Conservation (phyloP, 108 stramenopile species). For the Parietichytrium sp. region DNA sequence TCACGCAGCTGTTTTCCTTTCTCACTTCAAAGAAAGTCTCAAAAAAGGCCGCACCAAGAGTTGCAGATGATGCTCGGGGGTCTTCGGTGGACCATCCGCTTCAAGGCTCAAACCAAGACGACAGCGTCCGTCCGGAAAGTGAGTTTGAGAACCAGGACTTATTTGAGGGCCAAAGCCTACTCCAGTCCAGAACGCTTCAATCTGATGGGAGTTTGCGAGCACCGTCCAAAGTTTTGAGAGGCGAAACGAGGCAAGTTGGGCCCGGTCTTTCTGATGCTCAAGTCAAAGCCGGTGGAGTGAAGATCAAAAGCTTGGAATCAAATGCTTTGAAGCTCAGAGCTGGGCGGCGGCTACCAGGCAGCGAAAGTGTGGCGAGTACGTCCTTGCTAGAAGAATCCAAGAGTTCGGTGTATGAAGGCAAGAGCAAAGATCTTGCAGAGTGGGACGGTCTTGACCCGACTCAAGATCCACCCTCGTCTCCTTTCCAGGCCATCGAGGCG, state of each 20-base stretch:
- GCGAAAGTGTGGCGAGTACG: neutral
- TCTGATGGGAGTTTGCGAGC: neutral
- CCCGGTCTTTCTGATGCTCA: neutral
- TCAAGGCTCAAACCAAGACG: neutral
- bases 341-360: neutral
- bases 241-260: neutral
- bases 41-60: neutral
- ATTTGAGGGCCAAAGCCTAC: neutral
- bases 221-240: neutral
- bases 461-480: neutral
- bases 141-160: neutral
- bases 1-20: neutral
- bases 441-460: neutral
- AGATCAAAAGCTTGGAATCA: neutral
- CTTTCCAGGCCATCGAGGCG: neutral
- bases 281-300: neutral
- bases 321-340: neutral
- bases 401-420: neutral
- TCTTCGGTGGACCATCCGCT: neutral
- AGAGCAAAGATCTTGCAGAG: neutral
- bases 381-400: slow-evolving; percentile 8
- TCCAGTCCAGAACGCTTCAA: neutral
- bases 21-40: neutral
- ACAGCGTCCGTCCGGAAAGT: neutral
- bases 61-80: too few relatives aligned